Evolutionary conservation across 495 filamentous ascomycete genomes (phyloP), one percentile per base, ranked within the genome.

Genomic region (Penicillium coprophilum): DNA sequence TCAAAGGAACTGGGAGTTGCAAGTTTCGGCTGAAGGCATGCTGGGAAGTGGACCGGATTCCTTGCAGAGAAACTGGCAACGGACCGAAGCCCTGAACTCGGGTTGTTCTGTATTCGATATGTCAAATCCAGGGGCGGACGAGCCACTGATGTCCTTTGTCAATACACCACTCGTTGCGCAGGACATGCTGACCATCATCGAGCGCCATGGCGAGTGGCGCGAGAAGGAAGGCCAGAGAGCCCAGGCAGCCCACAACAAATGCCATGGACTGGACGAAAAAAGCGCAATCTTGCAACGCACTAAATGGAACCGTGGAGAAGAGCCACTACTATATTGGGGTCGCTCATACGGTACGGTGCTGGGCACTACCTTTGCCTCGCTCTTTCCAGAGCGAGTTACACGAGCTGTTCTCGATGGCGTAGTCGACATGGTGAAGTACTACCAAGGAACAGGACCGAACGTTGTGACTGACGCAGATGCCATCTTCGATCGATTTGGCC

Each of bases 271-370:
- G 63, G 47, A 75, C 61, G 34, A 64, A 47, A 17, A 69, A 55
- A 67, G 59, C 27, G 36, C 53, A 1, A 63, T 76, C 23, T n/a
- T 60, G 12, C 19, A 47, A 13, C 65, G 68, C 23, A 75, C 71
- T 5, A 47, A 45, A 43, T 75, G 74, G 69, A 58, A 62, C 6
- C 62, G 46, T 0, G 80, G 75, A 39, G 43, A 62, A 27, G 75
- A 79, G 60, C 79, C 77, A 44, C 68, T 88, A 19, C 74, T 82
- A 6, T 87, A 82, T 46, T 87, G 86, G 74, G 81, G 87, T 10
- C 80, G 87, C 15, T 86, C 82, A n/a, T 89, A 89, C 60, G 87
- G 87, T 4, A 87, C 85, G 2, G 68, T 85, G 5, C 79, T 89
- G 4, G 86, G 85, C 0, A 73, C 82, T 1, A 81, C 76, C 3